Conservation (phyloP, 1,139 yeast genomes). For the Candida sp. region DNA sequence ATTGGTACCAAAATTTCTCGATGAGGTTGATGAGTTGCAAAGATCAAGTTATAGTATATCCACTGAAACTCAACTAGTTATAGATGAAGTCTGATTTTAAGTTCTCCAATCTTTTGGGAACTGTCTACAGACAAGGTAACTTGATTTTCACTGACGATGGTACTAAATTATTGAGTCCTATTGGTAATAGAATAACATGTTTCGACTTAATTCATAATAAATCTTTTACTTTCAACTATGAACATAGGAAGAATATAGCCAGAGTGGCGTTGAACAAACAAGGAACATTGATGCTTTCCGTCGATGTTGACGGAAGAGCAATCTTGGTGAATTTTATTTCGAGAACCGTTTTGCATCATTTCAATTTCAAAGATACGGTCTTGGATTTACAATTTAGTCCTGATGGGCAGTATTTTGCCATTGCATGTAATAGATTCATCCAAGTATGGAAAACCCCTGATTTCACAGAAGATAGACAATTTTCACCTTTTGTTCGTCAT, state of each 20-base stretch:
- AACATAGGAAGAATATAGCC: slow-evolving; percentile 83
- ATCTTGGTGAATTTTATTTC: slow-evolving; percentile 82
- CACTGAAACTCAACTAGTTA: not conserved
- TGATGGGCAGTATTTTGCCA: slow-evolving; percentile 83
- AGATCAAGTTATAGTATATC: too few species aligned
- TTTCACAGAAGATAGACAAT: slow-evolving; percentile 70
- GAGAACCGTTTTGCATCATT: slow-evolving; percentile 89
- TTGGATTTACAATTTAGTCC: slow-evolving; percentile 80
- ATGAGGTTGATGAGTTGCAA: slow-evolving; percentile 3
- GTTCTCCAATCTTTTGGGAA: slow-evolving; percentile 87
- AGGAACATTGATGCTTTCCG: slow-evolving; percentile 76
- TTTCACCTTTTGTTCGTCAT: slow-evolving; percentile 93
- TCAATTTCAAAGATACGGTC: slow-evolving; percentile 83
- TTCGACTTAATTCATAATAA: slow-evolving; percentile 83
- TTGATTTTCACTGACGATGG: slow-evolving; percentile 88
- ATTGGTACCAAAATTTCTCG: slow-evolving; percentile 1
- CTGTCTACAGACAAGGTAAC: slow-evolving; percentile 92
- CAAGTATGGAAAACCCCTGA: slow-evolving; percentile 97
- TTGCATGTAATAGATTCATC: slow-evolving; percentile 76
- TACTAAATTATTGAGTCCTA: slow-evolving; percentile 79
- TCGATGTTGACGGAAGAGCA: slow-evolving; percentile 92
- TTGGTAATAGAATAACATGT: slow-evolving; percentile 88
- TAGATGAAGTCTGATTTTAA: slow-evolving; percentile 46
- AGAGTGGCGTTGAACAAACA: slow-evolving; percentile 81
- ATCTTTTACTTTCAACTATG: slow-evolving; percentile 88